phyloP scores from a whole-genome alignment of 2,329 filamentous ascomycete genomes.

The Colletotrichum siamense region DNA sequence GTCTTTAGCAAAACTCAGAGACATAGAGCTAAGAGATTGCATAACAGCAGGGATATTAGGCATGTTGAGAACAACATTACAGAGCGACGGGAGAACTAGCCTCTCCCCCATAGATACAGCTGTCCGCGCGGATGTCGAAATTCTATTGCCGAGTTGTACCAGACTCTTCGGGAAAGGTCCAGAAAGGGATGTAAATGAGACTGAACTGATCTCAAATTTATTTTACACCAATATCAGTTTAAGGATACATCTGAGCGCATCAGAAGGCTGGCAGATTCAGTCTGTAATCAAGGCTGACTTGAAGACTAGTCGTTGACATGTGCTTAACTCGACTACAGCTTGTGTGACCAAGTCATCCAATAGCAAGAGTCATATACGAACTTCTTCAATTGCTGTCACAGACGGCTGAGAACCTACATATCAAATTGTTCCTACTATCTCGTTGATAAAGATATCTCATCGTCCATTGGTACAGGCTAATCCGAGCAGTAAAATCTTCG shows the following conservation, averaged over 20 bases:
- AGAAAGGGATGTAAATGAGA: rapidly evolving
- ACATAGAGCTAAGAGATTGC: not conserved
- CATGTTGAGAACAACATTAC: not conserved
- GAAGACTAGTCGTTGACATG: not conserved
- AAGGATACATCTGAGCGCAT: not conserved
- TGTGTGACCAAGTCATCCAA: not conserved
- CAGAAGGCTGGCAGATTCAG: not conserved
- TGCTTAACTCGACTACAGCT: not conserved
- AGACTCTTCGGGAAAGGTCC: not conserved
- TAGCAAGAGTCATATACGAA: not conserved
- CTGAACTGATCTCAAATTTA: rapidly evolving
- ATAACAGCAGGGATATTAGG: rapidly evolving
- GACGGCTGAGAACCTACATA: no score
- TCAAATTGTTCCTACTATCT: no score
- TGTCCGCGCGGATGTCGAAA: not conserved
- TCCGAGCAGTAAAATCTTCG: not conserved
- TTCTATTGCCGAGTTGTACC: not conserved
- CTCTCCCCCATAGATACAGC: no score
- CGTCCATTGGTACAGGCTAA: not conserved
- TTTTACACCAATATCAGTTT: not conserved
- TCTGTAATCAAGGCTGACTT: not conserved
- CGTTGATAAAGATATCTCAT: rapidly evolving
- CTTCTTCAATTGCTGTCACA: not conserved
- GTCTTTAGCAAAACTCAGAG: not conserved
- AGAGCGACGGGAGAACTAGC: no score